phyloP scores from a whole-genome alignment of 2,329 filamentous ascomycete species.

The Cordyceps javanica region DNA sequence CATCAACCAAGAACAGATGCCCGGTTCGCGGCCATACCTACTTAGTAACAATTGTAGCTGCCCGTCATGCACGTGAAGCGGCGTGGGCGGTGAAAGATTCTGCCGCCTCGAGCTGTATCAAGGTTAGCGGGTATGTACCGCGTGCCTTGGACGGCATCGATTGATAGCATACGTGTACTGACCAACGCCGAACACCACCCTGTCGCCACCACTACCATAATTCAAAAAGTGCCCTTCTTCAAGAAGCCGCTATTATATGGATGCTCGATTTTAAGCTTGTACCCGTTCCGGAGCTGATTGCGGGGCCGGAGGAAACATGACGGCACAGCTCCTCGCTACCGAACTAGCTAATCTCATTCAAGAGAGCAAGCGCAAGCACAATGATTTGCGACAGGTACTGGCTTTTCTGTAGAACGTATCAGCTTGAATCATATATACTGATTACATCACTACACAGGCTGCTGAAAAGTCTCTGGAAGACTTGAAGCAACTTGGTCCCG shows the following conservation, averaged over 20 bases:
- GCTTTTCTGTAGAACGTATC: background rate
- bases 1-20: no score
- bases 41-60: no score
- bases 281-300: constrained; percentile 9
- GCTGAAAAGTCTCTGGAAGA: constrained; percentile 92
- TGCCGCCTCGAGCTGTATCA: background rate
- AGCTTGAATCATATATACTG: background rate
- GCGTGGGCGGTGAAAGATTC: constrained; percentile 7
- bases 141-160: background rate
- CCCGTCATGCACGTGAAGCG: background rate
- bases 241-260: background rate
- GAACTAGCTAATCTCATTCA: constrained; percentile 88
- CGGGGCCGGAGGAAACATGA: constrained; percentile 56
- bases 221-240: background rate
- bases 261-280: background rate
- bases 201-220: background rate
- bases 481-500: constrained; percentile 50
- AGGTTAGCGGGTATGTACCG: constrained; percentile 2
- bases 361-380: constrained; percentile 92
- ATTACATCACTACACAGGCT: constrained; percentile 47
- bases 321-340: constrained; percentile 78
- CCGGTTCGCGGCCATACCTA: no score
- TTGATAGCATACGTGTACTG: constrained; percentile 6
- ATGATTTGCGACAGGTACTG: constrained; percentile 73
- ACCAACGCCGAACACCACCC: background rate